phyloP scores from a whole-genome alignment of 202 grass and related monocot species.

The Eragrostis tef region DNA sequence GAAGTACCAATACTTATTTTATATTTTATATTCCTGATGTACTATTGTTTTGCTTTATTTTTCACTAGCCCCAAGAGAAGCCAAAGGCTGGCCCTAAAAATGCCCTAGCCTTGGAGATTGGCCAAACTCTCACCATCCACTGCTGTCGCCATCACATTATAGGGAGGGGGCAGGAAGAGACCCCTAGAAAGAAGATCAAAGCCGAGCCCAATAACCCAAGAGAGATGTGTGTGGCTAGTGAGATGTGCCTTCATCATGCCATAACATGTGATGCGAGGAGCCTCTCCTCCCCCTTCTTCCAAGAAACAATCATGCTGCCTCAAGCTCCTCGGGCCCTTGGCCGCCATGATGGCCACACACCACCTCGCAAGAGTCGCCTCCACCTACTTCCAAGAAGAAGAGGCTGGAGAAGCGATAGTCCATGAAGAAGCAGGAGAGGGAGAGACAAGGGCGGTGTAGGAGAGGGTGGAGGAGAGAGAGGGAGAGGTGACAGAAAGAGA shows the following conservation, averaged over 20 bases:
- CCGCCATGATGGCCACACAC: slow-evolving; percentile 56
- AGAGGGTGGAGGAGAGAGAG: neutral
- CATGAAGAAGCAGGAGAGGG: slow-evolving; percentile 38
- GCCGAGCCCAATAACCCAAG: slow-evolving; percentile 46
- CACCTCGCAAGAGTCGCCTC: slow-evolving; percentile 38
- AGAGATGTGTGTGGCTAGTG: slow-evolving; percentile 44
- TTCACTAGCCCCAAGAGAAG: neutral
- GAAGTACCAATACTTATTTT: neutral
- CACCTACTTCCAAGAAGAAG: slow-evolving; percentile 56
- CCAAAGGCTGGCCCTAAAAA: slow-evolving; percentile 39
- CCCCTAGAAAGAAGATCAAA: slow-evolving; percentile 54
- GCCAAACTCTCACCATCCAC: slow-evolving; percentile 40
- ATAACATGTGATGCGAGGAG: slow-evolving; percentile 58
- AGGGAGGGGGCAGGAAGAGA: neutral
- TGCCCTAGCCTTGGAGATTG: slow-evolving; percentile 43
- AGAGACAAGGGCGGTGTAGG: slow-evolving; percentile 9
- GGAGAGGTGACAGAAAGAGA: slow-evolving; percentile 38
- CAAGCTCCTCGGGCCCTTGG: slow-evolving; percentile 54
- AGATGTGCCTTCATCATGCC: slow-evolving; percentile 57
- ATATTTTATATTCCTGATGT: neutral
- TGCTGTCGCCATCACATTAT: slow-evolving; percentile 45
- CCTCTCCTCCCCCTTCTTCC: slow-evolving; percentile 49
- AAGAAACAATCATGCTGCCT: slow-evolving; percentile 68
- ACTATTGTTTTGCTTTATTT: slow-evolving; percentile 17
- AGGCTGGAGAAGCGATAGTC: slow-evolving; percentile 41